Conservation (phyloP, 768 basidiomycete genomes). For the Sporobolomyces roseus region DNA sequence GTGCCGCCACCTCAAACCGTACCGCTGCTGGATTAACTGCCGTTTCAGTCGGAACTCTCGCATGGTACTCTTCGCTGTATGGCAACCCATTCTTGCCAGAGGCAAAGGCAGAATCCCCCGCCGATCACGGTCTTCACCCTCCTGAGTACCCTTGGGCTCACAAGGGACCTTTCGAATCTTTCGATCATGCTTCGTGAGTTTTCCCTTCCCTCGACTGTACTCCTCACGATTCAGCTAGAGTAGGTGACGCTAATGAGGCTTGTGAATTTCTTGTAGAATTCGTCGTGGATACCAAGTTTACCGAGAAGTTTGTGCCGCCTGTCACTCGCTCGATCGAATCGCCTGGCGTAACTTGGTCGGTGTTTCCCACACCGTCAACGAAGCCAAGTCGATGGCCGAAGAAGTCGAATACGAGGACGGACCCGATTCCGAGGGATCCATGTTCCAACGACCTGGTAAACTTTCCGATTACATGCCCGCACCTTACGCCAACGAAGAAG, state of each 20-base stretch:
- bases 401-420: constrained; percentile 96
- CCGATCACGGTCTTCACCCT: constrained; percentile 92
- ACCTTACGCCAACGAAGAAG: constrained; percentile 97
- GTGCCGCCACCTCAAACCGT: constrained; percentile 20
- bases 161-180: constrained; percentile 78
- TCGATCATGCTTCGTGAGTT: constrained; percentile 89
- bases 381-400: constrained; percentile 85
- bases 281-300: constrained; percentile 95
- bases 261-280: constrained; percentile 58
- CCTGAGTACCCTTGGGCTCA: constrained; percentile 84
- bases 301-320: constrained; percentile 97
- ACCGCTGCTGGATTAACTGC: constrained; percentile 25
- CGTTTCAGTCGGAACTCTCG: constrained; percentile 79
- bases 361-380: constrained; percentile 90
- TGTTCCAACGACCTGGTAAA: constrained; percentile 98
- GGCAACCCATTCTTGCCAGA: constrained; percentile 87
- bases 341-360: constrained; percentile 99
- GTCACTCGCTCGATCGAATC: constrained; percentile 97
- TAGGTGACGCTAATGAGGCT: not conserved
- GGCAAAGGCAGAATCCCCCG: constrained; percentile 85
- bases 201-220: constrained; percentile 7
- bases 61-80: constrained; percentile 94
- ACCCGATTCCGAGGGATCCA: constrained; percentile 88
- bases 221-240: not conserved
- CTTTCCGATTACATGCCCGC: constrained; percentile 92